Evolutionary conservation across 805 yeast genomes (phyloP).

Genomic region (Candida sakaeoensis): DNA sequence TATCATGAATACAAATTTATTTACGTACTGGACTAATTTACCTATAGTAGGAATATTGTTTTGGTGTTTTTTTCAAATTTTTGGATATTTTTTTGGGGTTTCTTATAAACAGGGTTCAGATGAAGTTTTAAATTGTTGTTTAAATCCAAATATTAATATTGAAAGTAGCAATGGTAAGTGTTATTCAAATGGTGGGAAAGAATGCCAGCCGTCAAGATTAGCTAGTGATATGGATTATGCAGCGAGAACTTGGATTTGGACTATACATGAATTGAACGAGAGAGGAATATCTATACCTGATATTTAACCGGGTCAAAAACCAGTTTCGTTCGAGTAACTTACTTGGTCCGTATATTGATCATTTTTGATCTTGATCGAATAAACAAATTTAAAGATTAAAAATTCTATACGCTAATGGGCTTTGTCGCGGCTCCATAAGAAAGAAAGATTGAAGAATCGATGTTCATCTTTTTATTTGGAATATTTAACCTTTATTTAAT

Average conservation of each 20-base stretch:
- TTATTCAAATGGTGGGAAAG: conserved; percentile 57
- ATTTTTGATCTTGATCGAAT: too few species aligned
- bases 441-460: too few species aligned
- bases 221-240: conserved; percentile 58
- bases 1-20: conserved; percentile 76
- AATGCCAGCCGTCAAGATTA: conserved; percentile 52
- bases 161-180: conserved; percentile 68
- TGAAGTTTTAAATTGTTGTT: conserved; percentile 60
- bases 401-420: too few species aligned
- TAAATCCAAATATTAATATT: conserved; percentile 46
- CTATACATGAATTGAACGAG: conserved; percentile 54
- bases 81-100: conserved; percentile 68
- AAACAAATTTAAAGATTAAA: too few species aligned
- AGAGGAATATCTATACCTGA: conserved; percentile 34
- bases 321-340: too few species aligned
- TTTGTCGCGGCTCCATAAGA: neutral
- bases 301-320: too few species aligned
- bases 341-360: too few species aligned
- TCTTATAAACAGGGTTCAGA: conserved; percentile 67
- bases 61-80: conserved; percentile 66
- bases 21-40: conserved; percentile 71
- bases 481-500: too few species aligned
- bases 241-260: conserved; percentile 77
- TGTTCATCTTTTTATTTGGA: too few species aligned
- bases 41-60: conserved; percentile 75